Base-by-base conservation (phyloP, 2,329 filamentous ascomycete genomes). In the Metarhizium brunneum region DNA sequence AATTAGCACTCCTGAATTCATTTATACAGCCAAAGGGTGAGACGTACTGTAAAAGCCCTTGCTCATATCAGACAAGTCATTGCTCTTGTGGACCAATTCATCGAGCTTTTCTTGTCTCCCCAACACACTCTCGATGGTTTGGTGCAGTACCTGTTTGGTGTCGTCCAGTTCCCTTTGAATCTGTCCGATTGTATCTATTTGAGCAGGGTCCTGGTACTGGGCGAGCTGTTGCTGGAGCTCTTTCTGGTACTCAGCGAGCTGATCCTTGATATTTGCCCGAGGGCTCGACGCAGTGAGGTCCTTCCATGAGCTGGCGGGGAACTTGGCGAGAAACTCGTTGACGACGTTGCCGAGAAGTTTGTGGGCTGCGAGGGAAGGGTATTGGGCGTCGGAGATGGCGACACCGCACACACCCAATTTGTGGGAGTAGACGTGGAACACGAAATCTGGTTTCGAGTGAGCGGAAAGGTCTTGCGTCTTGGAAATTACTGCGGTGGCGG, bases 21-120 rank as follows among this genome's bases (percentile, higher is more conserved):
- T 13, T 6, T 2, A 20, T 7, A 18, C 6, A 10, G 42, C n/a
- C 10, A 42, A 10, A 40, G 50, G 42, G 36, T n/a, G 16, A 6
- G 25, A 74, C 79, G 65, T 72, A 87, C 87, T 90, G 72, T 97
- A 97, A 72, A 99, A 99, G 87, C 95, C 92, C 81, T 96, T 97
- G 76, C 90, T 96, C 78, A 94, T 88, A 52, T 84, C 83, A 73
- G 90, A 95, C 66, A 99, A 73, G 13, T 86, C 90, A 65, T 96
- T 90, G 66, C 90, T 95, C 83, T 97, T 97, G 61, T 86, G 86
- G 49, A 97, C 92, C 64, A 99, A 74, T 65, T 88, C 89, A 68
- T 97, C 92, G 63, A 99, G 90, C 81, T 96, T 97, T 83, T 97
- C 92, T 47, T 92, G 94, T 59, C 94, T 83, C 77, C 96, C 87